Evolutionary conservation across 257 asterid species (phyloP), one percentile per base, ranked within the genome.

Genomic region (Eustoma russellianum): DNA sequence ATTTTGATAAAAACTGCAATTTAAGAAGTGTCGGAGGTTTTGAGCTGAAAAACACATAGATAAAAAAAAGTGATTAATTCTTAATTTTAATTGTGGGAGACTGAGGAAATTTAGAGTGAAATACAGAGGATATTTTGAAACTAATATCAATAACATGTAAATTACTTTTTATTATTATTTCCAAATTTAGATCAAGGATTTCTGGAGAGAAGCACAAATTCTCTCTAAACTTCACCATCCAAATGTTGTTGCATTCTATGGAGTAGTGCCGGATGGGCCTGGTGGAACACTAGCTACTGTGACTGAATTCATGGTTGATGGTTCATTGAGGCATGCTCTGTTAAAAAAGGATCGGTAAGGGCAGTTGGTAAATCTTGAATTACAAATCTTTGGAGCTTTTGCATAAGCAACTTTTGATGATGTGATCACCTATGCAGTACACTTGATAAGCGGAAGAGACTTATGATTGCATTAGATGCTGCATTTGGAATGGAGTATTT

Each of bases 181-280:
- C 24, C n/a, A 14, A 13, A 17, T 59, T 28, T 72, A 87, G 96
- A 78, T 79, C 33, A 79, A 81, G 64, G 96, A 87, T 55, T 81
- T 87, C 66, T 87, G 96, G 96, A 81, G 93, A 76, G 96, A 87
- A 83, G 96, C 94, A 58, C 70, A 79, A 64, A 84, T 87, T 61
- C 85, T 87, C 45, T 87, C 96, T 2, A 65, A 72, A 52, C 96
- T 87, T 56, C 96, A 84, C 77, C 96, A 87, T 70, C 96, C 96
- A 34, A 84, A 87, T 73, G 73, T 87, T 46, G 93, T 87, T 61
- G 96, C 96, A 41, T 79, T 88, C 60, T 88, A 88, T 18, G 96
- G 96, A 48, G 96, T 88, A 43, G 96, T 84, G 67, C 94, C 94
- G 17, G 90, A 84, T 78, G 94, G 90, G 50, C 88, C 87, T 38